Evolutionary conservation across 148 eudicot species (phyloP).

Genomic region (Nepenthes gracilis): DNA sequence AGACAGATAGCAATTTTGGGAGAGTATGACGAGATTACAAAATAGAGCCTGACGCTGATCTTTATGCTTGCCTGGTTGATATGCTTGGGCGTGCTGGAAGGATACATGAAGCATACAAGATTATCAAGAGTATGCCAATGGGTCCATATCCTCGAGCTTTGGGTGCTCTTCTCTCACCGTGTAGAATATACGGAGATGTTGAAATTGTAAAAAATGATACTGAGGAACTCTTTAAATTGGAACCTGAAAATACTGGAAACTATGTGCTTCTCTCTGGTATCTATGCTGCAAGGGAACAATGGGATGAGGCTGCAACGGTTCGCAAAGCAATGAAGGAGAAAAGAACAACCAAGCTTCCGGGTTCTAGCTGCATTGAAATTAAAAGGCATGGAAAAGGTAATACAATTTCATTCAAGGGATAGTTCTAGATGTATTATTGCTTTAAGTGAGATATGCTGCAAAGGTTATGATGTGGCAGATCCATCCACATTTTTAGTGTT

Average conservation of each 20-base stretch:
- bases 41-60: conserved; percentile 32
- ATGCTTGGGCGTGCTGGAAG: conserved; percentile 47
- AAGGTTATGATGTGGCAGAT: no score
- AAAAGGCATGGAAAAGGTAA: conserved; percentile 13
- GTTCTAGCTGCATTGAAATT: conserved; percentile 37
- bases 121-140: conserved; percentile 35
- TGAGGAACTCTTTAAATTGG: conserved; percentile 20
- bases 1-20: conserved; percentile 32
- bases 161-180: conserved; percentile 42
- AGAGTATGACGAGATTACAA: conserved; percentile 31
- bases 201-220: conserved; percentile 19
- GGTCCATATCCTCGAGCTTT: conserved; percentile 21
- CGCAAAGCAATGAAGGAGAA: conserved; percentile 38
- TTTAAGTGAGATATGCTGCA: no score
- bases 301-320: conserved; percentile 34
- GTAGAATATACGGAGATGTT: conserved; percentile 27
- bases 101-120: conserved; percentile 40
- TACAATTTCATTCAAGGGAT: conserved; percentile 34
- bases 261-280: conserved; percentile 34
- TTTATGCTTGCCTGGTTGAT: conserved; percentile 52
- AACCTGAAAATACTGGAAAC: conserved; percentile 26
- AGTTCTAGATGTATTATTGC: background rate
- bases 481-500: no score
- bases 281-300: conserved; percentile 34
- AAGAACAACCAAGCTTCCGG: conserved; percentile 37